These are phyloP conservation scores for Isabelozyma rhagii DNA, from an alignment of 805 yeast genomes.

Conservation along the genomic window DNA sequence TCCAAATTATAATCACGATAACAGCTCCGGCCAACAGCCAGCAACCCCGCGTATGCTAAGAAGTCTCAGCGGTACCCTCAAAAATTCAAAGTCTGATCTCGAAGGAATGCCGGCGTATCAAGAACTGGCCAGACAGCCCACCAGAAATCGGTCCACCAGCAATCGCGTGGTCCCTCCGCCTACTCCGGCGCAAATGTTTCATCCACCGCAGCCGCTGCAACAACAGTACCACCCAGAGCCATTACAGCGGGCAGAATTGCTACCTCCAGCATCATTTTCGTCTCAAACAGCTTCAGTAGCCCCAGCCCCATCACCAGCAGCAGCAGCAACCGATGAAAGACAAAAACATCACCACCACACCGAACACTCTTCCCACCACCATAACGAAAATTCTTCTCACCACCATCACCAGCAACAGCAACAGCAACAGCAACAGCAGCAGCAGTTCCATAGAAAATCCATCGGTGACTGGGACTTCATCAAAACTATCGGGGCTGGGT, in stretches of 20 bases:
- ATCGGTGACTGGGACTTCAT: slow-evolving; percentile 97
- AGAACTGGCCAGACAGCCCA: slow-evolving; percentile 1
- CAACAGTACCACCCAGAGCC: background rate
- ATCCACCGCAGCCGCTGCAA: slow-evolving; percentile 2
- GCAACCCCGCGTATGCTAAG: slow-evolving; percentile 72
- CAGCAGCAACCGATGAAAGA: background rate
- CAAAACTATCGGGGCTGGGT: slow-evolving; percentile 96
- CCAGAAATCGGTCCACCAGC: slow-evolving; percentile 5
- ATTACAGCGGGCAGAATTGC: slow-evolving; percentile 13
- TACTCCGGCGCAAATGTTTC: slow-evolving; percentile 1
- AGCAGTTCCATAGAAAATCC: slow-evolving; percentile 75
- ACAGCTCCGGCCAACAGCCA: slow-evolving; percentile 32
- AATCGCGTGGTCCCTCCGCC: slow-evolving; percentile 1
- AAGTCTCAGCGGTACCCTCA: slow-evolving; percentile 42
- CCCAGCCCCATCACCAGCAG: background rate
- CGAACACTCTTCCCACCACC: slow-evolving; percentile 3
- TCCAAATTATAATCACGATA: background rate
- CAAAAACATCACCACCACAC: slow-evolving; percentile 1
- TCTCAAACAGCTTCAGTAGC: slow-evolving; percentile 4
- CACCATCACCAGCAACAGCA: slow-evolving; percentile 7
- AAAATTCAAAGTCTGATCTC: slow-evolving; percentile 7
- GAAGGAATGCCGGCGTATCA: slow-evolving; percentile 1
- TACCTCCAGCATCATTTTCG: slow-evolving; percentile 30
- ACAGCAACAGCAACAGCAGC: slow-evolving; percentile 34
- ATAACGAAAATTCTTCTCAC: slow-evolving; percentile 1